Conservation (phyloP, 306 rosid species). For the Citrullus amarus region DNA sequence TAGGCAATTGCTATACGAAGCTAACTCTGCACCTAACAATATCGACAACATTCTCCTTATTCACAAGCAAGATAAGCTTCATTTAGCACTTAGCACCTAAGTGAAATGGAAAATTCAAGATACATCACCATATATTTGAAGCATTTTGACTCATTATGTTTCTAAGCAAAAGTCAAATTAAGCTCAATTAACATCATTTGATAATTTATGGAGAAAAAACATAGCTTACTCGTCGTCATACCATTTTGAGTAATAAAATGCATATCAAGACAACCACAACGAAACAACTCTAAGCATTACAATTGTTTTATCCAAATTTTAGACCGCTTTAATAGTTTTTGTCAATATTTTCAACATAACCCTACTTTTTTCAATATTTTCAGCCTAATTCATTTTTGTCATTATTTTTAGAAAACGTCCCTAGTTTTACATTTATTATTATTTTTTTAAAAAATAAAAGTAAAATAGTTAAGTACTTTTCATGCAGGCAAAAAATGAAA, state of each 20-base stretch:
- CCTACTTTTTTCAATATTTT: too few relatives aligned
- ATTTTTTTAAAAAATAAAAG: too few relatives aligned
- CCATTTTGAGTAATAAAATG: neutral
- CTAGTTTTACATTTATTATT: too few relatives aligned
- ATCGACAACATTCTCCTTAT: conserved; percentile 72
- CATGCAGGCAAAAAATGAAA: too few relatives aligned
- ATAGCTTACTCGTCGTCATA: neutral
- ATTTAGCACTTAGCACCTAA: conserved; percentile 1
- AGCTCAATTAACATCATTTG: neutral
- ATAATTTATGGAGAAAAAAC: neutral
- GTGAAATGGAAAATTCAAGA: neutral
- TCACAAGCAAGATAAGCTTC: conserved; percentile 10
- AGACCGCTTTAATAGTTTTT: neutral
- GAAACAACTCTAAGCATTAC: neutral
- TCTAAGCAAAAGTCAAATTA: neutral
- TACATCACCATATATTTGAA: neutral
- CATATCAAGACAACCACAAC: neutral
- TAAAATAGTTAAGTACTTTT: too few relatives aligned
- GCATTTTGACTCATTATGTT: neutral
- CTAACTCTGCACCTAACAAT: conserved; percentile 99
- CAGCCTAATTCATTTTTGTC: too few relatives aligned
- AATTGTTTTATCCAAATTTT: neutral
- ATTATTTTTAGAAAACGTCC: too few relatives aligned
- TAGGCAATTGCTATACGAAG: conserved; percentile 83
- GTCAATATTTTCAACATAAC: too few relatives aligned